phyloP scores from a whole-genome alignment of 106 monocot genomes.

The Dioscorea zingiberensis region DNA sequence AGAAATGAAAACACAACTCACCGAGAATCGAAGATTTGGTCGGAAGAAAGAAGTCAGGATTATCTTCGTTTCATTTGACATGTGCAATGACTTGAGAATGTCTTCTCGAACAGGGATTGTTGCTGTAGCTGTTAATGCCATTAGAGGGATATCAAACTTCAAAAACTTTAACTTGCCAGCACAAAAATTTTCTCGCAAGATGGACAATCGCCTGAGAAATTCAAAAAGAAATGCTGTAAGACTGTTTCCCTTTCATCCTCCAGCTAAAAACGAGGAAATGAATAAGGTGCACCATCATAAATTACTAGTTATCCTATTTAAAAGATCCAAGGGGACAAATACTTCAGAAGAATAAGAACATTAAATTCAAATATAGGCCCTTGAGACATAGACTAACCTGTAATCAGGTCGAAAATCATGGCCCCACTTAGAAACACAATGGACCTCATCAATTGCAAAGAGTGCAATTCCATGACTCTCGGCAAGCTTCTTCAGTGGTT shows the following conservation, averaged over 20 bases:
- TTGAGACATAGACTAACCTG: conserved; percentile 27
- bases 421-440: conserved; percentile 98
- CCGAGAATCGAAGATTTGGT: conserved; percentile 87
- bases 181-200: conserved; percentile 74
- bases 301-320: no score
- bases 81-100: conserved; percentile 70
- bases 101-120: conserved; percentile 76
- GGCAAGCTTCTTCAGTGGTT: conserved; percentile 77
- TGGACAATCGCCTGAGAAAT: conserved; percentile 60
- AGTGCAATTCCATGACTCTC: conserved; percentile 84
- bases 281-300: no score
- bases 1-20: conserved; percentile 25
- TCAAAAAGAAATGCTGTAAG: conserved; percentile 4
- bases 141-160: conserved; percentile 81
- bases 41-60: conserved; percentile 87
- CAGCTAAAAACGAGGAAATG: no score
- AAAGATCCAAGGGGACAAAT: no score
- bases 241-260: no score
- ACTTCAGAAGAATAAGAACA: no score
- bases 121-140: conserved; percentile 98
- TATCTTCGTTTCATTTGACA: conserved; percentile 53
- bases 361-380: no score
- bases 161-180: conserved; percentile 54
- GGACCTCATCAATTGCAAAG: conserved; percentile 98
- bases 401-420: conserved; percentile 99